These are phyloP conservation scores for Brasenia schreberi DNA, from an alignment of 164 flowering plant species.

Conservation along the genomic window DNA sequence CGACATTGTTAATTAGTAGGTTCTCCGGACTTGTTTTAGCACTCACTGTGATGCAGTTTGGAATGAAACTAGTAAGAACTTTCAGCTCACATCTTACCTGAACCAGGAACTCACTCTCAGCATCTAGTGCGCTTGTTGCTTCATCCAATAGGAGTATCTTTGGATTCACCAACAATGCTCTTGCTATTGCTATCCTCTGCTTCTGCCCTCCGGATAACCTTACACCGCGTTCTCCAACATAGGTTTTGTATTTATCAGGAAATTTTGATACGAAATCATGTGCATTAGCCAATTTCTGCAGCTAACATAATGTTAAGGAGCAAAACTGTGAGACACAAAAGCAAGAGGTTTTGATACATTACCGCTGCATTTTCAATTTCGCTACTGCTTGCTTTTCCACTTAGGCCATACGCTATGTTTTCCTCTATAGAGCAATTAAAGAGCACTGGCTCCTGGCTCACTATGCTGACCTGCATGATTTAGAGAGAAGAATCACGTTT, in stretches of 20 bases:
- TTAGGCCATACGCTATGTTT: slow-evolving; percentile 86
- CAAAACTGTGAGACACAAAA: background rate
- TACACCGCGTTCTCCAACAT: slow-evolving; percentile 90
- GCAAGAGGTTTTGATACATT: slow-evolving; percentile 15
- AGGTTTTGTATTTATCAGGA: slow-evolving; percentile 77
- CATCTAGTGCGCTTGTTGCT: slow-evolving; percentile 98
- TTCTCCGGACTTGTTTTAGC: background rate
- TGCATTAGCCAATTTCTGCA: slow-evolving; percentile 98
- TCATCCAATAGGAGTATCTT: slow-evolving; percentile 83
- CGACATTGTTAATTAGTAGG: too few species aligned
- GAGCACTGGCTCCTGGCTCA: slow-evolving; percentile 96
- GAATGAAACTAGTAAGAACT: background rate
- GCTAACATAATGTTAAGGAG: slow-evolving; percentile 3
- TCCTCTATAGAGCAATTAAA: slow-evolving; percentile 92
- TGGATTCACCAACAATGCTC: slow-evolving; percentile 92
- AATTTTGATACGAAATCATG: slow-evolving; percentile 82
- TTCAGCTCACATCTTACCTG: slow-evolving; percentile 38
- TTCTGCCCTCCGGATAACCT: slow-evolving; percentile 96
- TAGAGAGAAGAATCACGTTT: background rate
- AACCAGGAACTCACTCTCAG: slow-evolving; percentile 90
- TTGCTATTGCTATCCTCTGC: slow-evolving; percentile 91
- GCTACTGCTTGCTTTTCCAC: slow-evolving; percentile 47
- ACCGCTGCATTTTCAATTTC: slow-evolving; percentile 92
- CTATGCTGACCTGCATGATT: slow-evolving; percentile 66
- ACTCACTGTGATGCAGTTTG: background rate